A percentile compares a stretch with the other conserved stretches of the same genome.
Evolutionary conservation across 345 rosid species (phyloP).

Genomic region (Lepidium sativum): DNA sequence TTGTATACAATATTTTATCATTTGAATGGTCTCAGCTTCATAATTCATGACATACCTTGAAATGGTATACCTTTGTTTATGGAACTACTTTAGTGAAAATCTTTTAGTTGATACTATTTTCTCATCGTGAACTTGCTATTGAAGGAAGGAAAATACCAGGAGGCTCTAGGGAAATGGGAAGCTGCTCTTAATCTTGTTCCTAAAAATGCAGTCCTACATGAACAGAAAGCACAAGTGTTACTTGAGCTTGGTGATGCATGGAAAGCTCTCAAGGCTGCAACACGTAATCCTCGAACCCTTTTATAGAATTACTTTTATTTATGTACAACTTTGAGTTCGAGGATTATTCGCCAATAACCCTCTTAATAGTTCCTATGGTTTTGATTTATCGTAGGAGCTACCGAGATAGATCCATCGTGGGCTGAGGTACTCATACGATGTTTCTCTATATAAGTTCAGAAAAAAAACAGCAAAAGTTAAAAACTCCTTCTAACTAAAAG

Average conservation of each 20-base stretch:
- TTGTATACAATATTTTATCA: background rate
- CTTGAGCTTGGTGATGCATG: constrained; percentile 86
- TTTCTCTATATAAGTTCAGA: background rate
- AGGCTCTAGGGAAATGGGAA: constrained; percentile 93
- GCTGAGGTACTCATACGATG: constrained; percentile 44
- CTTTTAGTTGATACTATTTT: background rate
- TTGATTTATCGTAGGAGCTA: constrained; percentile 52
- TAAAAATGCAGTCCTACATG: constrained; percentile 57
- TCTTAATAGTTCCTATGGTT: background rate
- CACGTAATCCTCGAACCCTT: constrained; percentile 35
- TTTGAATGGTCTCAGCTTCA: background rate
- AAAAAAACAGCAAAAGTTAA: background rate
- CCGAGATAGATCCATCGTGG: constrained; percentile 71
- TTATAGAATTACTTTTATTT: background rate
- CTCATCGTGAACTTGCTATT: constrained; percentile 5
- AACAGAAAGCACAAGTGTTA: constrained; percentile 88
- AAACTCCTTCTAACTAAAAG: background rate
- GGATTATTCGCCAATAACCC: background rate
- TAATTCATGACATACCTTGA: background rate
- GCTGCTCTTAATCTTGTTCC: constrained; percentile 67
- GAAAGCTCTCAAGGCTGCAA: constrained; percentile 72
- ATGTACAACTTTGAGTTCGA: background rate
- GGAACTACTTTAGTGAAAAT: background rate
- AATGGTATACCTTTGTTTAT: background rate
- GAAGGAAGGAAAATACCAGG: constrained; percentile 74